A percentile compares a stretch with the other conserved stretches of the same genome.
These are phyloP conservation scores for Kewa caespitosa DNA, from an alignment of 179 eudicot species.

Conservation along the genomic window DNA sequence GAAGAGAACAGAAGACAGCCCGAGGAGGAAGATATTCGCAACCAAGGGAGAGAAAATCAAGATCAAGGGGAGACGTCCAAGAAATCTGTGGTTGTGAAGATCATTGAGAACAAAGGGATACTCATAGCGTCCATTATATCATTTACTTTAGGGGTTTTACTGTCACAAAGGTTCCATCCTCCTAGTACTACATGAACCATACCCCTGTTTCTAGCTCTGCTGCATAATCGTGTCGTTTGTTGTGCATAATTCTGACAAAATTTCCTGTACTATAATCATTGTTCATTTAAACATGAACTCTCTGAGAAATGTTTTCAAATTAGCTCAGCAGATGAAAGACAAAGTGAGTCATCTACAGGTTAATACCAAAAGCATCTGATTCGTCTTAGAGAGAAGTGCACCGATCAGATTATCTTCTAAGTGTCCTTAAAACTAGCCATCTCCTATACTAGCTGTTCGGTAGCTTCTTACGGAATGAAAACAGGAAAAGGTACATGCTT, in stretches of 20 bases:
- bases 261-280: not conserved
- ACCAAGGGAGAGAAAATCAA: not conserved
- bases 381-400: not conserved
- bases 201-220: constrained; percentile 6
- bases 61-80: not conserved
- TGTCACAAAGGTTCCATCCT: constrained; percentile 30
- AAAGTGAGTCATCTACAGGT: not conserved
- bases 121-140: constrained; percentile 32
- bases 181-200: constrained; percentile 13
- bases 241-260: not conserved
- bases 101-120: constrained; percentile 27
- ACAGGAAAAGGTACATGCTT: not conserved
- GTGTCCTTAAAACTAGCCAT: not conserved
- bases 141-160: constrained; percentile 33
- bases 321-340: not conserved
- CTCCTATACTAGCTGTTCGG: not conserved
- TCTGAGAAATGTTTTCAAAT: not conserved
- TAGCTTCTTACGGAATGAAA: not conserved
- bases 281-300: too few species aligned
- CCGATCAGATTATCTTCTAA: not conserved
- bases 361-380: not conserved
- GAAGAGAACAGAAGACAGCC: not conserved
- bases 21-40: not conserved
- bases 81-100: constrained; percentile 22
- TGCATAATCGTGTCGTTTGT: not conserved